Evolutionary conservation across 805 yeast species (phyloP), one percentile per base, ranked within the genome.

Genomic region (Tetrapisispora phaffii): DNA sequence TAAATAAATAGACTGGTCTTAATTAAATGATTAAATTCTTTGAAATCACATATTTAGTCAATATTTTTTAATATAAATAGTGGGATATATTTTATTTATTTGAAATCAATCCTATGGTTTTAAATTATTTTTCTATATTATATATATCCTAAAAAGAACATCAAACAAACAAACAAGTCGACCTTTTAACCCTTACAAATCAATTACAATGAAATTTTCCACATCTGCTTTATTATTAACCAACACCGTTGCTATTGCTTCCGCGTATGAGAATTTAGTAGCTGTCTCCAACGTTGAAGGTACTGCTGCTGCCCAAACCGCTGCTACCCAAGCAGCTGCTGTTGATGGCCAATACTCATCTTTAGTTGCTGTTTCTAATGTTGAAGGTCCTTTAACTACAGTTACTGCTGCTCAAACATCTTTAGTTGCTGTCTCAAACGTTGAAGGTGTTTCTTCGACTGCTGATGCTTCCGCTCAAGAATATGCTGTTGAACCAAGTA

Each of bases 401-500:
- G 24, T 21, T 10, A 12, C 33, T 13, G 33, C 34, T 17, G 2
- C 32, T 3, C 31, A 20, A 17, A 26, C 19, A 19, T 34, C 40
- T n/a, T 35, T 35, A 16, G 44, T 35, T 10, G 40, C 35, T 34
- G 39, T 29, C 22, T 35, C 44, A n/a, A 28, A 42, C 12, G 44
- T 42, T n/a, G 40, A 34, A 28, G 44, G 34, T 34, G 12, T 35
- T n/a, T 32, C 34, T 17, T 10, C 32, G n/a, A n/a, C n/a, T 26
- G 23, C 22, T 19, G n/a, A 16, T 38, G n/a, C 31, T 23, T 15
- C 39, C 3, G 17, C 16, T 24, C 13, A 32, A 19, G 12, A 29
- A 13, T 53, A 39, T 40, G 57, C 53, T 2, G 50, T 44, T 17
- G 44, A 37, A 10, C 58, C 54, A 39, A 48, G 50, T 38, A 40